phyloP scores from a whole-genome alignment of 164 flowering plant genomes.

The Cinnamomum chago region DNA sequence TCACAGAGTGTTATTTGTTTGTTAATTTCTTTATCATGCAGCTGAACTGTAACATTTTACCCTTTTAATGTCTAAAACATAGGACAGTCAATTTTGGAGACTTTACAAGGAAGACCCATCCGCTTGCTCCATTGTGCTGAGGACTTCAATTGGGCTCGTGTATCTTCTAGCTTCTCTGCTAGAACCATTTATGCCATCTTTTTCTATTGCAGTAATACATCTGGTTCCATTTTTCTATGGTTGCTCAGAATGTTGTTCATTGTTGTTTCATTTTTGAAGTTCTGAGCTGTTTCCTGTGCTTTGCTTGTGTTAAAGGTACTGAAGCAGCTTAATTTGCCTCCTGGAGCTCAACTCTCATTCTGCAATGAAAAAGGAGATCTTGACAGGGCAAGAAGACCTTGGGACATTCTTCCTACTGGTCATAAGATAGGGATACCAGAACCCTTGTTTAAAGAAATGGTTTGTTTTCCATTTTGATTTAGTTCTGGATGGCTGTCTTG shows the following conservation, averaged over 20 bases:
- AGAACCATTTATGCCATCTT: slow-evolving; percentile 94
- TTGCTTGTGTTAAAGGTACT: slow-evolving; percentile 44
- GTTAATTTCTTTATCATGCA: not conserved
- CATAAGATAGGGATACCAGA: slow-evolving; percentile 72
- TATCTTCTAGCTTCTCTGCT: slow-evolving; percentile 71
- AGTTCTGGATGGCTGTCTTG: not conserved
- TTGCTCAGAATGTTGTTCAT: slow-evolving; percentile 2
- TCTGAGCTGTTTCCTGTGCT: slow-evolving; percentile 27
- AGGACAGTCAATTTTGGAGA: slow-evolving; percentile 94
- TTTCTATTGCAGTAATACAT: slow-evolving; percentile 60
- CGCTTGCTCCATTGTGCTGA: slow-evolving; percentile 68
- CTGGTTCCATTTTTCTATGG: not conserved
- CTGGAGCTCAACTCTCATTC: slow-evolving; percentile 47
- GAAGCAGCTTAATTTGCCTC: slow-evolving; percentile 79
- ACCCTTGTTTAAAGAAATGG: slow-evolving; percentile 75
- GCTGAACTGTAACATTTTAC: slow-evolving; percentile 38
- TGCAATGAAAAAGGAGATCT: slow-evolving; percentile 57
- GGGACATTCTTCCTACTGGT: slow-evolving; percentile 66
- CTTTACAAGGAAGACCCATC: slow-evolving; percentile 69
- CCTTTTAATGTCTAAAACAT: slow-evolving; percentile 6
- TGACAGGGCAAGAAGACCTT: slow-evolving; percentile 53
- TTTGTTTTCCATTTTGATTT: slow-evolving; percentile 17
- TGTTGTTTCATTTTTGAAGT: not conserved
- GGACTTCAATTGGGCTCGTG: slow-evolving; percentile 68
- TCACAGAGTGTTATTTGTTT: no score